Conservation (phyloP, 2,329 filamentous ascomycete genomes). For the Paecilomyces dactylethromorphus region DNA sequence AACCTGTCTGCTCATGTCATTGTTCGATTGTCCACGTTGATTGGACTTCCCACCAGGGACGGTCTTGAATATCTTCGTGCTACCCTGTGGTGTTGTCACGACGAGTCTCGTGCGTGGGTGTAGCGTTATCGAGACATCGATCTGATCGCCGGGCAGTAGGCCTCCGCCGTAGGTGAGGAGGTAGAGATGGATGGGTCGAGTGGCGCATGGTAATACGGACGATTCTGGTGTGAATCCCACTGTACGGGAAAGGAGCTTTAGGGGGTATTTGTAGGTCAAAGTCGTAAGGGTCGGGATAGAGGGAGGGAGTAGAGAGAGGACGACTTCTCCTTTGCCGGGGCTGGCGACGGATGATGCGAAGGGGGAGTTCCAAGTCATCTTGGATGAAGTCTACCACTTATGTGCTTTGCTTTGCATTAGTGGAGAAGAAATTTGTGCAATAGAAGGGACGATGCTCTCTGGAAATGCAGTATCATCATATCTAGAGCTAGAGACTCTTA, state of each 20-base stretch:
- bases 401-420: not conserved
- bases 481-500: not conserved
- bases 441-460: not conserved
- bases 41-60: slow-evolving; percentile 18
- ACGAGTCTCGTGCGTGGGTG: slow-evolving; percentile 59
- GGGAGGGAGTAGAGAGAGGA: slow-evolving; percentile 66
- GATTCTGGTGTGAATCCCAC: slow-evolving; percentile 53
- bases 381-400: slow-evolving; percentile 3
- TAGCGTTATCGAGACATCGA: slow-evolving; percentile 66
- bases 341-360: slow-evolving; percentile 68
- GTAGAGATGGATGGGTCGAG: slow-evolving; percentile 68
- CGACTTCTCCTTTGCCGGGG: slow-evolving; percentile 72
- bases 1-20: slow-evolving; percentile 40
- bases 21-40: not conserved
- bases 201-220: slow-evolving; percentile 24
- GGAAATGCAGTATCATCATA: not conserved
- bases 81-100: slow-evolving; percentile 60
- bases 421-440: not conserved
- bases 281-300: slow-evolving; percentile 63
- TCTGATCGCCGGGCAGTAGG: slow-evolving; percentile 77
- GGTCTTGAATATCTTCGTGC: slow-evolving; percentile 94
- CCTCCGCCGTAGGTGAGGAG: slow-evolving; percentile 92
- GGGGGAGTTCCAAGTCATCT: slow-evolving; percentile 51
- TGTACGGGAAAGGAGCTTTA: slow-evolving; percentile 84
- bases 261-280: slow-evolving; percentile 84